These are phyloP conservation scores for Syncephalastrum contaminatum DNA, from an alignment of 371 early-diverging fungal species.

Conservation along the genomic window DNA sequence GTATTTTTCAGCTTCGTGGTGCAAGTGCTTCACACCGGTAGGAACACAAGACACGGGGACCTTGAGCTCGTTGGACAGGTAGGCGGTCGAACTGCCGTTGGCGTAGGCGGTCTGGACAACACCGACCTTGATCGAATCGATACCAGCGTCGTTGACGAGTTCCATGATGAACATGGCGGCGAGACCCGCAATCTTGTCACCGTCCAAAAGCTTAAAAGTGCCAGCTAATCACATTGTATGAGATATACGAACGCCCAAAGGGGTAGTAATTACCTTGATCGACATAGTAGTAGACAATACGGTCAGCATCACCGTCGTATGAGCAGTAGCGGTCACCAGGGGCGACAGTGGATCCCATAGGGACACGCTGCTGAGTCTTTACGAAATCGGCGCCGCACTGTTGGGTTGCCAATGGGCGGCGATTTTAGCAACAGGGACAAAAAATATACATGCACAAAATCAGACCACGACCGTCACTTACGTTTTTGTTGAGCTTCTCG, in stretches of 20 bases:
- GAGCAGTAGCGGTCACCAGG: slow-evolving; percentile 82
- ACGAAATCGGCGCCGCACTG: slow-evolving; percentile 98
- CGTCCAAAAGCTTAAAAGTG: slow-evolving; percentile 90
- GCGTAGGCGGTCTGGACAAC: slow-evolving; percentile 99
- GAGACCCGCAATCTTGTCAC: slow-evolving; percentile 96
- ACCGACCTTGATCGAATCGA: slow-evolving; percentile 83
- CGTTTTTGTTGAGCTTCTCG: slow-evolving; percentile 83
- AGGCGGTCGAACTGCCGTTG: slow-evolving; percentile 94
- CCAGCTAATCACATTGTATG: slow-evolving; percentile 44
- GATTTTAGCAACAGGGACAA: too few species aligned
- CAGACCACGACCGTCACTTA: slow-evolving; percentile 30
- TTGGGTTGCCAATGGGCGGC: too few species aligned
- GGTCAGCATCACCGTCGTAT: slow-evolving; percentile 99
- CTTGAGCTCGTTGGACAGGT: slow-evolving; percentile 82
- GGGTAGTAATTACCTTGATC: slow-evolving; percentile 52
- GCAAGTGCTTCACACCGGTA: slow-evolving; percentile 99
- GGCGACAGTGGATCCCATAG: slow-evolving; percentile 64
- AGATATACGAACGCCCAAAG: neutral
- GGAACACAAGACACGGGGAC: slow-evolving; percentile 93
- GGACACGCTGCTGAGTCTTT: slow-evolving; percentile 85
- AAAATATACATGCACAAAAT: neutral
- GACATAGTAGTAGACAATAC: slow-evolving; percentile 94
- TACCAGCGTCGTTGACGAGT: slow-evolving; percentile 74
- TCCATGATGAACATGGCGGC: slow-evolving; percentile 92
- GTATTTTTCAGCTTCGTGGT: slow-evolving; percentile 96